These are phyloP conservation scores for Bipolaris gigantea DNA, from an alignment of 2,329 filamentous ascomycete genomes.

Conservation along the genomic window DNA sequence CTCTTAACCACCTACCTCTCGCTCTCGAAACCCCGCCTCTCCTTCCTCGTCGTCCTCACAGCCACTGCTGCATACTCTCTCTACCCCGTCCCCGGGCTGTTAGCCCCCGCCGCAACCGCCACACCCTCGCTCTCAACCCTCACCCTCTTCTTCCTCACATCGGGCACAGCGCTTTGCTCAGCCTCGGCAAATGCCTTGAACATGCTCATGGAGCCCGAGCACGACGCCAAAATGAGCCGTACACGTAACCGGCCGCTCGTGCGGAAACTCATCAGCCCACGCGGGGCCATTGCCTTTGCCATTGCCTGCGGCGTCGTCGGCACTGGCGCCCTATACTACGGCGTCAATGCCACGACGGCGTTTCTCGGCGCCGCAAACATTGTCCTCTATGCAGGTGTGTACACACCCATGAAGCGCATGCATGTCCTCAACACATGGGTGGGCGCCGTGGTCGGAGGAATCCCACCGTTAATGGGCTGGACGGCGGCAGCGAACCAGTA, in stretches of 20 bases:
- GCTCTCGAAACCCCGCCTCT: constrained; percentile 92
- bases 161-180: constrained; percentile 84
- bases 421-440: constrained; percentile 92
- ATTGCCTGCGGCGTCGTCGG: constrained; percentile 70
- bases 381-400: constrained; percentile 83
- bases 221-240: constrained; percentile 91
- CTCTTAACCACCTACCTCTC: constrained; percentile 80
- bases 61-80: constrained; percentile 90
- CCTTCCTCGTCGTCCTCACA: constrained; percentile 85
- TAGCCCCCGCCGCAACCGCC: constrained; percentile 67
- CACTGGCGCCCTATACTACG: constrained; percentile 74
- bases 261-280: constrained; percentile 71
- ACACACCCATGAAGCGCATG: constrained; percentile 89
- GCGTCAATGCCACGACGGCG: constrained; percentile 91
- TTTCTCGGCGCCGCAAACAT: constrained; percentile 85
- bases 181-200: constrained; percentile 93
- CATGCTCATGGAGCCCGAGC: constrained; percentile 91
- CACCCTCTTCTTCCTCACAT: constrained; percentile 88
- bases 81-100: constrained; percentile 86
- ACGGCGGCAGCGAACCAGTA: constrained; percentile 89
- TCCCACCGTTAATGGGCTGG: constrained; percentile 98
- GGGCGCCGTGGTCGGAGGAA: constrained; percentile 87
- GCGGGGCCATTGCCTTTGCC: constrained; percentile 77
- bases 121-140: constrained; percentile 84
- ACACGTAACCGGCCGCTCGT: constrained; percentile 90